Percentiles rank a stretch among this genome's conserved stretches.
These are phyloP conservation scores for Jaltomata sinuosa DNA, from an alignment of 257 asterid genomes.

Conservation along the genomic window DNA sequence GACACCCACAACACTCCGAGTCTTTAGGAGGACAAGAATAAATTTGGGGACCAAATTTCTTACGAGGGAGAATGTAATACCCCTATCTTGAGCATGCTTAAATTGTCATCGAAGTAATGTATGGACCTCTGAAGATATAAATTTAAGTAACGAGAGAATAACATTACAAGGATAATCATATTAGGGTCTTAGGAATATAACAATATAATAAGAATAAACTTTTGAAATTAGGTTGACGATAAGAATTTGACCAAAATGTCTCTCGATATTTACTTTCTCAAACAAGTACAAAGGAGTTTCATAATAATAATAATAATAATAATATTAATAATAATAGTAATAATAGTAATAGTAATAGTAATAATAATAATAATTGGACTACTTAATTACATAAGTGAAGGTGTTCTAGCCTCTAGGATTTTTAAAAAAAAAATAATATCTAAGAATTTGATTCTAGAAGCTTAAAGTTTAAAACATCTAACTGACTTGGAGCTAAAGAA, in stretches of 20 bases:
- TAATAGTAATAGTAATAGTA: not conserved
- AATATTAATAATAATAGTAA: not conserved
- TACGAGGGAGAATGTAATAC: not conserved
- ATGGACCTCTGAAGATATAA: not conserved
- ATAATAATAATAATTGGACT: not conserved
- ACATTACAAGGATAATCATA: not conserved
- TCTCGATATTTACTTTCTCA: not conserved
- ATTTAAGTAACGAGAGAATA: not conserved
- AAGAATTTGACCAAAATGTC: not conserved
- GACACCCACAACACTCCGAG: too few relatives aligned
- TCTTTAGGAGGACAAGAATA: too few relatives aligned
- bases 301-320: not conserved
- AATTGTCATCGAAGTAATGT: not conserved
- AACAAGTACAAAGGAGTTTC: not conserved
- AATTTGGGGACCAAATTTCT: too few relatives aligned
- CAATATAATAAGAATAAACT: not conserved
- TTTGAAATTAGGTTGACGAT: not conserved
- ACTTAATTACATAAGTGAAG: not conserved
- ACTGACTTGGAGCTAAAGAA: not conserved
- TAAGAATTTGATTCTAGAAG: not conserved
- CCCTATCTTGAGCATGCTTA: not conserved
- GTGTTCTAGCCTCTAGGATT: not conserved
- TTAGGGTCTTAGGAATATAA: not conserved
- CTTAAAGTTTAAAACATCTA: not conserved
- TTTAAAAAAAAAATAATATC: not conserved